Percentiles rank a stretch among this genome's conserved stretches.
These are phyloP conservation scores for Cajanus cajan DNA, from an alignment of 306 rosid genomes.

Conservation along the genomic window DNA sequence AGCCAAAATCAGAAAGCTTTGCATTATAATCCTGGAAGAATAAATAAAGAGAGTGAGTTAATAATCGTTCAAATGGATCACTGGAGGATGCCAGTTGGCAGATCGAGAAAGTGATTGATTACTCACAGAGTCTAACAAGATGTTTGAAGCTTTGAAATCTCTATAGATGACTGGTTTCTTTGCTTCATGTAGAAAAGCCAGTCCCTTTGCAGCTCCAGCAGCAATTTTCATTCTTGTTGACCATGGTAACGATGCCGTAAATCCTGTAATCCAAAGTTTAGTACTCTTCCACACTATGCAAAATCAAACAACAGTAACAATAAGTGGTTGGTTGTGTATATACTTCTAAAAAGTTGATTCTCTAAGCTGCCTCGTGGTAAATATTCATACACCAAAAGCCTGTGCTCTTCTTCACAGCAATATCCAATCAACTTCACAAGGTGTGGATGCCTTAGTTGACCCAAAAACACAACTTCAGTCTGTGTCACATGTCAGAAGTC, in stretches of 20 bases:
- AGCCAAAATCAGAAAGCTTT: slow-evolving; percentile 93
- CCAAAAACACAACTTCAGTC: slow-evolving; percentile 94
- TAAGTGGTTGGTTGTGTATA: background rate
- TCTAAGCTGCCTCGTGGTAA: slow-evolving; percentile 98
- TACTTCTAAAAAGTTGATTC: slow-evolving; percentile 88
- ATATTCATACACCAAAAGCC: slow-evolving; percentile 79
- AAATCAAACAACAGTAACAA: background rate
- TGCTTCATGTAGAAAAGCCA: slow-evolving; percentile 83
- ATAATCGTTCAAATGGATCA: background rate
- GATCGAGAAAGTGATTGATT: background rate
- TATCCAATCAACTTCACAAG: slow-evolving; percentile 92
- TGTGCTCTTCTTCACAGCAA: slow-evolving; percentile 91
- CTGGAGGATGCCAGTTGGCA: background rate
- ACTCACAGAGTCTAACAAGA: slow-evolving; percentile 82
- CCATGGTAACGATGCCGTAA: slow-evolving; percentile 77
- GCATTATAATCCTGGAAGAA: slow-evolving; percentile 64
- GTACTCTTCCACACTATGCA: background rate
- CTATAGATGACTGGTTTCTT: slow-evolving; percentile 86
- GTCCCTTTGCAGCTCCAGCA: slow-evolving; percentile 90
- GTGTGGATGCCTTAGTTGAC: slow-evolving; percentile 80
- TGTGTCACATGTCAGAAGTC: slow-evolving; percentile 20
- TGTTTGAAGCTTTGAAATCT: slow-evolving; percentile 92
- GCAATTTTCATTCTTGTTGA: slow-evolving; percentile 96
- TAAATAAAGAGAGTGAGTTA: background rate
- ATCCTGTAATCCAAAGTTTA: slow-evolving; percentile 48